phyloP scores from a whole-genome alignment of 1,284 basidiomycete species.

The Irpex lacteus region DNA sequence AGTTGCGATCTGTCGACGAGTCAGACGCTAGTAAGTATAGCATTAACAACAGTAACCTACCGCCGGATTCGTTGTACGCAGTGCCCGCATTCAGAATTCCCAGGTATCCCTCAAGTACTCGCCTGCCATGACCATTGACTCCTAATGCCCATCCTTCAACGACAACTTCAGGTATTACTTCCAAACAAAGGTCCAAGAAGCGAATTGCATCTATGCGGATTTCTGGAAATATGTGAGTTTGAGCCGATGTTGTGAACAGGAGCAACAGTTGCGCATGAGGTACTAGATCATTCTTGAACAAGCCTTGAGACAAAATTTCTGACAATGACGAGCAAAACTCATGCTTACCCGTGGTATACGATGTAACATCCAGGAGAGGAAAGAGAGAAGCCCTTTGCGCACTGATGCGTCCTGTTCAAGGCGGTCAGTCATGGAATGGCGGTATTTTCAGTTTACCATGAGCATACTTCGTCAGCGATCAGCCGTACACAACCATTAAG shows the following conservation, averaged over 20 bases:
- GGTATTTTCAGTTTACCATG: not conserved
- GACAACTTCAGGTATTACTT: constrained; percentile 66
- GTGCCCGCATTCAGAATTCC: constrained; percentile 68
- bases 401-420: constrained; percentile 57
- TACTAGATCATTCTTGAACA: constrained; percentile 54
- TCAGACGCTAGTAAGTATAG: not conserved
- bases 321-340: too few species aligned
- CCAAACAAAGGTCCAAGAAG: constrained; percentile 78
- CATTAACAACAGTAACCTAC: constrained; percentile 30
- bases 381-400: constrained; percentile 56
- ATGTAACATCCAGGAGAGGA: constrained; percentile 73
- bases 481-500: constrained; percentile 69
- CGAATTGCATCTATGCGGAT: constrained; percentile 89
- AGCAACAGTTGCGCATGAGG: constrained; percentile 77
- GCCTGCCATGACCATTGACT: constrained; percentile 49
- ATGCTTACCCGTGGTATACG: constrained; percentile 55
- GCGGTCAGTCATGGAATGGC: constrained; percentile 3
- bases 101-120: constrained; percentile 74
- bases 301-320: not conserved
- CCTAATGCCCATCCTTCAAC: constrained; percentile 65
- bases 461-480: constrained; percentile 76
- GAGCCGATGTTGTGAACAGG: constrained; percentile 86
- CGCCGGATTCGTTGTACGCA: constrained; percentile 55
- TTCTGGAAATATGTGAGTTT: constrained; percentile 94
- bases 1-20: constrained; percentile 28